Percentiles rank a stretch among this genome's conserved stretches.
These are phyloP conservation scores for Aaosphaeria pasadenensis DNA, from an alignment of 2,329 filamentous ascomycete genomes.

Conservation along the genomic window DNA sequence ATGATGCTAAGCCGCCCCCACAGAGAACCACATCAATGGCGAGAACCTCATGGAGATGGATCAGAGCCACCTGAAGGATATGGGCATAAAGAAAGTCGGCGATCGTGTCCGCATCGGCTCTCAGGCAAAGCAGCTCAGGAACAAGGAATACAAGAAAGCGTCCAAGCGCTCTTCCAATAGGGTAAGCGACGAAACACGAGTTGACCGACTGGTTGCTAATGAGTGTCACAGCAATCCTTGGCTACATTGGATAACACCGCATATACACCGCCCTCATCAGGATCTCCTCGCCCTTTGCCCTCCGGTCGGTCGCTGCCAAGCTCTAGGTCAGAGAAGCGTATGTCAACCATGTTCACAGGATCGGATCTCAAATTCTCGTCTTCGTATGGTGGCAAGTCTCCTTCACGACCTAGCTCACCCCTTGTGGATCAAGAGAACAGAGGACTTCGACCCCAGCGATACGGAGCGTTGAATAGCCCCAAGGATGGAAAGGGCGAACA, in stretches of 20 bases:
- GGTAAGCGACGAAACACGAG: conserved; percentile 49
- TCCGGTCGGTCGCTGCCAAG: conserved; percentile 46
- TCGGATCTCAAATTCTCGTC: conserved; percentile 44
- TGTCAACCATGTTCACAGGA: conserved; percentile 45
- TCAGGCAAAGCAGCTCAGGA: conserved; percentile 49
- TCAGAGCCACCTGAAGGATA: conserved; percentile 92
- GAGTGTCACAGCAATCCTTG: conserved; percentile 68
- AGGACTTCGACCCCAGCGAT: conserved; percentile 55
- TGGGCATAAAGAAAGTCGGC: conserved; percentile 97
- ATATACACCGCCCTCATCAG: conserved; percentile 60
- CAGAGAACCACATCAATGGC: conserved; percentile 91
- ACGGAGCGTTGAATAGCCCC: conserved; percentile 56
- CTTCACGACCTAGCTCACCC: conserved; percentile 71
- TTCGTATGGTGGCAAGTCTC: conserved; percentile 49
- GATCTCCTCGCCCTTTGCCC: conserved; percentile 62
- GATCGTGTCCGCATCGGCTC: conserved; percentile 80
- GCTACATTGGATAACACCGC: conserved; percentile 70
- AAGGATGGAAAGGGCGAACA: conserved; percentile 54
- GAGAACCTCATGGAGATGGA: conserved; percentile 97
- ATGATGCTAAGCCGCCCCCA: conserved; percentile 8
- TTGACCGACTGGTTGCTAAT: conserved; percentile 3
- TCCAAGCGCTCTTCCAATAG: conserved; percentile 70
- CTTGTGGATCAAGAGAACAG: conserved; percentile 57
- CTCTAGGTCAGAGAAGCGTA: conserved; percentile 46
- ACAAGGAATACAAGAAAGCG: conserved; percentile 47